Evolutionary conservation across 202 grass and related monocot species (phyloP), one percentile per base, ranked within the genome.

Genomic region (Setaria viridis): DNA sequence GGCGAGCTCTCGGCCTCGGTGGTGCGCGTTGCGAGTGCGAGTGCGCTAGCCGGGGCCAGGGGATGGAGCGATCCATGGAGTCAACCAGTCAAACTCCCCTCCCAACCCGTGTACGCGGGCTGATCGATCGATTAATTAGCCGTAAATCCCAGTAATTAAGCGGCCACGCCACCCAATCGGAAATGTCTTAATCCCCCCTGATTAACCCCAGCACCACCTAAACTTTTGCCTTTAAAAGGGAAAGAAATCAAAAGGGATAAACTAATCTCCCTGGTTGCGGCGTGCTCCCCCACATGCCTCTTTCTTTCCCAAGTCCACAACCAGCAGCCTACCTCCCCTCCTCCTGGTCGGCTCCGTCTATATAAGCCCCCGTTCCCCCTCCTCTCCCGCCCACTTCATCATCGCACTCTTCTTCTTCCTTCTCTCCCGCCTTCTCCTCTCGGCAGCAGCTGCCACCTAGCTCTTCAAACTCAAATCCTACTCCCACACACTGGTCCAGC

Each of bases 231-330:
- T 95, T 95, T 93, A 59, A 76, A 87, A 71, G 66, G 37, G 37
- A 55, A 62, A 71, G 25, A 86, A 76, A 71, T 65, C 62, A 76
- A 75, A 60, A 83, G 42, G 77, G 46, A 14, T 92, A 93, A 89
- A 83, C 72, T 93, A 93, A 93, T 82, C 67, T 84, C 79, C 80
- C 47, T 72, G 41, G 76, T 95, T 87, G 86, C 86, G 93, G 80
- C 88, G 86, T 91, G 91, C 88, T 95, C 88, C 88, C 88, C 87
- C 86, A 87, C 93, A 93, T 91, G 88, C 81, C 69, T 74, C 35
- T 68, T 79, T 29, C 51, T 65, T 84, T 87, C 73, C 21, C 79
- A 71, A 84, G 80, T 84, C 85, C 12, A 65, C 67, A 7, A 55
- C 2, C 25, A 62, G 12, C 58, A 75, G n/a, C 59, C 57, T 85